Percentiles rank a stretch among this genome's conserved stretches.
These are phyloP conservation scores for Phaffomyces opuntiae DNA, from an alignment of 805 yeast species.

Conservation along the genomic window DNA sequence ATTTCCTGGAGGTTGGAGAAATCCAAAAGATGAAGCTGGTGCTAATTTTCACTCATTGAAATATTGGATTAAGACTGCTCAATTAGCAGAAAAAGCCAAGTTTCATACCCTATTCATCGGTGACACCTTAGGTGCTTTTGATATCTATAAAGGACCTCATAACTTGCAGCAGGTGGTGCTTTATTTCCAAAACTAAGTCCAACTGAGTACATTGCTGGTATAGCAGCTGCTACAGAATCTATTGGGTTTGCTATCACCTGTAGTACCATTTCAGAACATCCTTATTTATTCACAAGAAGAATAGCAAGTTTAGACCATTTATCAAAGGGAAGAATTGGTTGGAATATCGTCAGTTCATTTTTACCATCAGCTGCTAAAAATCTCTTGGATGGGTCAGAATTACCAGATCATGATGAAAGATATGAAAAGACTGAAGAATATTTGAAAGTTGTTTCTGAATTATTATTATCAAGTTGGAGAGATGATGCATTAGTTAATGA, in stretches of 20 bases:
- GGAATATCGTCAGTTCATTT: conserved; percentile 36
- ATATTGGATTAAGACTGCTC: conserved; percentile 31
- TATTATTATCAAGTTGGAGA: conserved; percentile 37
- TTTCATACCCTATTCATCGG: conserved; percentile 30
- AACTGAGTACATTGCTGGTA: conserved; percentile 29
- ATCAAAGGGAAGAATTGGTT: conserved; percentile 34
- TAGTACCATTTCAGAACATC: conserved; percentile 33
- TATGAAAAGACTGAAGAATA: conserved; percentile 38
- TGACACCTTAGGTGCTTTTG: conserved; percentile 32
- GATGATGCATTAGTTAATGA: conserved; percentile 29
- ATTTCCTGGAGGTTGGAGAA: conserved; percentile 2
- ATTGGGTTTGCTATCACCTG: conserved; percentile 33
- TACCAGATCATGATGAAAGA: conserved; percentile 34
- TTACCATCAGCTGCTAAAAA: conserved; percentile 33
- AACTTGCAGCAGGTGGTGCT: conserved; percentile 9
- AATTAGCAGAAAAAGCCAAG: conserved; percentile 29
- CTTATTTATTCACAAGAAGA: conserved; percentile 33
- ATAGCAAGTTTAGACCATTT: conserved; percentile 35
- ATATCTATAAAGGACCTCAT: conserved; percentile 25
- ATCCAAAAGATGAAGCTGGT: conserved; percentile 10
- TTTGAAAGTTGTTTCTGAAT: conserved; percentile 32
- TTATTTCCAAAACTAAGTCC: conserved; percentile 30
- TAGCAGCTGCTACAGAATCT: conserved; percentile 34
- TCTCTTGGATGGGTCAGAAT: conserved; percentile 25
- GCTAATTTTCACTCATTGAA: conserved; percentile 9